Conservation (phyloP, 2,329 filamentous ascomycete genomes). For the Alternaria sp. region DNA sequence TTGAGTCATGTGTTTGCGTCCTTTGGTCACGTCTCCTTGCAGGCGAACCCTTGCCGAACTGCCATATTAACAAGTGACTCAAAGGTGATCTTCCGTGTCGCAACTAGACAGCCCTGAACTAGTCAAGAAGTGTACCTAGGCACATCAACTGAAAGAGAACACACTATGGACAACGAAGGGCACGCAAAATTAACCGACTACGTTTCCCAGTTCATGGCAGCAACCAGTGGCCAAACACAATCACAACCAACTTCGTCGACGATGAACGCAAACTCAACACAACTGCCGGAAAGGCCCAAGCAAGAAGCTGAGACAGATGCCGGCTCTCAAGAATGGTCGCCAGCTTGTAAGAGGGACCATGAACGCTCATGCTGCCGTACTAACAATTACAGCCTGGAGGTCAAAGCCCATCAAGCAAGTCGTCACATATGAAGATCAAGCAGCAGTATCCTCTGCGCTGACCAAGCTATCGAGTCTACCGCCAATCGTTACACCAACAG, state of each 20-base stretch:
- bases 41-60: constrained; percentile 24
- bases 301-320: constrained; percentile 6
- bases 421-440: constrained; percentile 70
- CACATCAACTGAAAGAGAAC: background rate
- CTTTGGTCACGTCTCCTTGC: constrained; percentile 28
- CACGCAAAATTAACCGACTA: constrained; percentile 19
- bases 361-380: background rate
- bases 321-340: constrained; percentile 44
- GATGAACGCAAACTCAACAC: background rate
- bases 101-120: background rate
- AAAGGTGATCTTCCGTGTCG: constrained; percentile 2
- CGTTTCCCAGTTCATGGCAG: constrained; percentile 15
- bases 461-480: constrained; percentile 72
- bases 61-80: constrained; percentile 31
- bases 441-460: constrained; percentile 65
- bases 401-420: constrained; percentile 80
- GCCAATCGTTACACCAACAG: constrained; percentile 78
- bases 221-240: constrained; percentile 5
- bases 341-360: constrained; percentile 42
- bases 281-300: constrained; percentile 4
- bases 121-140: background rate
- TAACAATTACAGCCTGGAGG: constrained; percentile 67
- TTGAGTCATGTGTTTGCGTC: constrained; percentile 30
- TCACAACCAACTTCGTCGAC: background rate
- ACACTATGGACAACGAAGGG: constrained; percentile 16